These are phyloP conservation scores for Petrea volubilis DNA, from an alignment of 257 asterid genomes.

Conservation along the genomic window DNA sequence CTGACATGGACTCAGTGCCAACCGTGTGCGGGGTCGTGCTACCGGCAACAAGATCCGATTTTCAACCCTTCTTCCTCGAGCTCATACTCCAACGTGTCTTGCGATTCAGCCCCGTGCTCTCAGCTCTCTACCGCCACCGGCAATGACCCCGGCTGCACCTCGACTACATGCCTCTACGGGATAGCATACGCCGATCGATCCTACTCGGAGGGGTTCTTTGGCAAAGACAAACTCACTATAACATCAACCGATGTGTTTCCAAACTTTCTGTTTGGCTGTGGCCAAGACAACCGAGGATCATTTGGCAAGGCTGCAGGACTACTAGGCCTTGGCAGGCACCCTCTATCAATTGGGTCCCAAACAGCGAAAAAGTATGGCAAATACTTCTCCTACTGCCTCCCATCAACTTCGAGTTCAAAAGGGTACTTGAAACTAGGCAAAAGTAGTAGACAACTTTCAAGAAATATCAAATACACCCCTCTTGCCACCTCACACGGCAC, in stretches of 20 bases:
- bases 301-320: constrained; percentile 66
- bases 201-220: constrained; percentile 51
- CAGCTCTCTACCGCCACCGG: constrained; percentile 48
- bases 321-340: constrained; percentile 68
- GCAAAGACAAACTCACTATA: constrained; percentile 52
- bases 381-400: constrained; percentile 80
- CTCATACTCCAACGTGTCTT: constrained; percentile 55
- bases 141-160: constrained; percentile 38
- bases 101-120: constrained; percentile 48
- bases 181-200: constrained; percentile 64
- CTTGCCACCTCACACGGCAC: constrained; percentile 31
- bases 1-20: constrained; percentile 88
- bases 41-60: constrained; percentile 57
- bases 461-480: constrained; percentile 45
- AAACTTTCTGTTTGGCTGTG: constrained; percentile 67
- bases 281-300: constrained; percentile 65
- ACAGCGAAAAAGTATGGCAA: constrained; percentile 52
- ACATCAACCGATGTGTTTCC: constrained; percentile 45
- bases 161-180: constrained; percentile 50
- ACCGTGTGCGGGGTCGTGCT: constrained; percentile 59
- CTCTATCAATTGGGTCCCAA: constrained; percentile 64
- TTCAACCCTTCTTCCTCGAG: constrained; percentile 54
- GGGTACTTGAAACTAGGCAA: constrained; percentile 70
- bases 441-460: constrained; percentile 3
- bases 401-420: constrained; percentile 47